These are phyloP conservation scores for Kalmusia sp. DNA, from an alignment of 2,329 filamentous ascomycete species.

Conservation along the genomic window DNA sequence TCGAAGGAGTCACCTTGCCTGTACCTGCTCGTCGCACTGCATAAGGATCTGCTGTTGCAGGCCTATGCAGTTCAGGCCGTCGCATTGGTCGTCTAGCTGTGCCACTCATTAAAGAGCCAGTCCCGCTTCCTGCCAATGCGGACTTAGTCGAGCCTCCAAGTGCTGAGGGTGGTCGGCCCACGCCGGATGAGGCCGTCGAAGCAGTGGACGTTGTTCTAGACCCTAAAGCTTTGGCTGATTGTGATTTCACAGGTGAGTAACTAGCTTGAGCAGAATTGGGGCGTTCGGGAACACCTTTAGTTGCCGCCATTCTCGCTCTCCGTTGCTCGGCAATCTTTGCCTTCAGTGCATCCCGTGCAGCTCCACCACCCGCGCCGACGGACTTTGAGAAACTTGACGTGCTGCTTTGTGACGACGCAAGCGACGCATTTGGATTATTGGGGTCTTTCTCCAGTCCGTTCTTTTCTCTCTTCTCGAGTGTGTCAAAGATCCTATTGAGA, in stretches of 20 bases:
- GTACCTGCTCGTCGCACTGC: conserved; percentile 43
- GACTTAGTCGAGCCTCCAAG: conserved; percentile 42
- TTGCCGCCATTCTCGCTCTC: conserved; percentile 64
- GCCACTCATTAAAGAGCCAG: conserved; percentile 62
- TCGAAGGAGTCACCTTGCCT: conserved; percentile 54
- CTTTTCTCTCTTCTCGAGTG: conserved; percentile 79
- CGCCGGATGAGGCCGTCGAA: conserved; percentile 36
- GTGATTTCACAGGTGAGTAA: conserved; percentile 55
- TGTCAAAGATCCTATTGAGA: conserved; percentile 72
- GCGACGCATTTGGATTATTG: conserved; percentile 72
- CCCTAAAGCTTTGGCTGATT: conserved; percentile 42
- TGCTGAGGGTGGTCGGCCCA: conserved; percentile 46
- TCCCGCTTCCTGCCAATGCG: conserved; percentile 37
- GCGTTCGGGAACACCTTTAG: conserved; percentile 56
- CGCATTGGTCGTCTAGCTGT: conserved; percentile 61
- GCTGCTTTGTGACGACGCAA: conserved; percentile 61
- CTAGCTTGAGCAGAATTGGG: conserved; percentile 65
- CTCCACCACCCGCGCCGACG: conserved; percentile 58
- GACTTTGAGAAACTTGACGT: conserved; percentile 50
- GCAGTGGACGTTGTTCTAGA: conserved; percentile 36
- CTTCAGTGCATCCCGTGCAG: conserved; percentile 66
- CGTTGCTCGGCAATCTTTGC: conserved; percentile 82
- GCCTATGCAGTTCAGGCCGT: conserved; percentile 55
- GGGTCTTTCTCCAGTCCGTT: conserved; percentile 82
- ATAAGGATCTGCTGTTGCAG: conserved; percentile 64